Base-by-base conservation (phyloP, 208 protist species). In the Leishmania martiniquensis region DNA sequence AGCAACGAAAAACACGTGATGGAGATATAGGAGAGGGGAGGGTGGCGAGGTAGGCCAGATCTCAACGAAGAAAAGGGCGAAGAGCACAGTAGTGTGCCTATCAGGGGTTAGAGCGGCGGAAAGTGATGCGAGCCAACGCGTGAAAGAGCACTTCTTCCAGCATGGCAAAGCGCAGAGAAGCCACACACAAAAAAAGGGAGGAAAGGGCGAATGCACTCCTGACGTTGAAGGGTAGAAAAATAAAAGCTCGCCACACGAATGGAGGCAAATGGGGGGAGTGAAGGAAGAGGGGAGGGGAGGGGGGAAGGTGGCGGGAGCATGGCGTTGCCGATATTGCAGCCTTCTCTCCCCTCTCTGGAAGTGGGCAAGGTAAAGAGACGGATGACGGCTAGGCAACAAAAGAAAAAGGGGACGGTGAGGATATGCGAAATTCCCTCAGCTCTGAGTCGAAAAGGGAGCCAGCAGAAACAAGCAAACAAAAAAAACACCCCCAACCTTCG, bases 371-470 rank as follows among this genome's bases (percentile, higher is more conserved):
- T 2, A 69, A 69, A 42, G 10, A 25, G 32, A 39, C 25, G 55
- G 52, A 68, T 47, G 69, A 55, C 15, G 25, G 1, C 9, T 12
- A 63, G 3, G 20, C 45, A 54, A 57, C 13, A 57, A 68, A 37
- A 57, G 73, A 75, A 71, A 73, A 79, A 39, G 78, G n/a, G 32
- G n/a, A 69, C 49, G 1, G 39, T 45, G 5, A 39, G 37, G n/a
- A 2, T 71, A 12, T 25, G 22, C 29, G 0, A 57, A 54, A 42
- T n/a, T 29, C 29, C 29, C 67, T 25, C 13, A 55, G 67, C 13
- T 42, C n/a, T n/a, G n/a, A n/a, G n/a, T n/a, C n/a, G n/a, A n/a
- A n/a, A n/a, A n/a, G n/a, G n/a, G n/a, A 15, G 55, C 29, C 37
- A 42, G n/a, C 17, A n/a, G n/a, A 54, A 70, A 51, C 51, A 17